Evolutionary conservation across 441 rosid species (phyloP).

Genomic region (Erodium trifolium): DNA sequence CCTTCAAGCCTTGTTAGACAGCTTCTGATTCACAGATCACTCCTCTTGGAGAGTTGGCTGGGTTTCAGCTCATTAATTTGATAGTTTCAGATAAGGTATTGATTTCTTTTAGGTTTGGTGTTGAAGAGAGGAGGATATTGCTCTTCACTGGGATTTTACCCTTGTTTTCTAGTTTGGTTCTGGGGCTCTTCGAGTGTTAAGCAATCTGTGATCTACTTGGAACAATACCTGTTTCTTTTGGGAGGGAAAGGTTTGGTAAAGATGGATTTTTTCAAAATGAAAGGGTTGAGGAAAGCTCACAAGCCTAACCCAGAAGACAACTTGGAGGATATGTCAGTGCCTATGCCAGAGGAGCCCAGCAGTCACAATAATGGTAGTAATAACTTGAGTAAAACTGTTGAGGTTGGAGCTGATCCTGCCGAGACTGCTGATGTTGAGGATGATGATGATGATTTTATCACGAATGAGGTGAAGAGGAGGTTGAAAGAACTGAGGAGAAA

Average conservation of each 20-base stretch:
- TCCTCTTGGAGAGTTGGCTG: not conserved
- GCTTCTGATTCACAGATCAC: not conserved
- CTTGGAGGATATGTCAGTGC: constrained; percentile 38
- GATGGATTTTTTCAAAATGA: constrained; percentile 75
- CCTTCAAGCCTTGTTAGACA: not conserved
- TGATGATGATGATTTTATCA: constrained; percentile 75
- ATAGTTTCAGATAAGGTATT: not conserved
- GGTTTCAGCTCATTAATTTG: not conserved
- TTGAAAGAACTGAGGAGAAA: constrained; percentile 78
- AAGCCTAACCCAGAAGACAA: constrained; percentile 40
- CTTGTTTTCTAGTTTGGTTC: constrained; percentile 3
- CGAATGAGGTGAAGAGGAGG: constrained; percentile 86
- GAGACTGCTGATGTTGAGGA: constrained; percentile 48
- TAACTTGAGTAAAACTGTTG: constrained; percentile 28
- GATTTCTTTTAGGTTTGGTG: not conserved
- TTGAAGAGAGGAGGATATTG: not conserved
- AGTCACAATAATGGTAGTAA: constrained; percentile 29
- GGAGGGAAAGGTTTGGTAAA: constrained; percentile 13
- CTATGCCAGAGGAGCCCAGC: constrained; percentile 38
- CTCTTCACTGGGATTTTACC: too few relatives aligned
- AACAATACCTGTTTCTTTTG: not conserved
- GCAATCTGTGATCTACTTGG: constrained; percentile 18
- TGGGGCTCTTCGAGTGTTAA: constrained; percentile 14
- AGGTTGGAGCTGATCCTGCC: constrained; percentile 21
- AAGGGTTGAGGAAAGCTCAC: constrained; percentile 51